Evolutionary conservation across 177 flowering plant species (phyloP), one percentile per base, ranked within the genome.

Genomic region (Vitis hybrid): DNA sequence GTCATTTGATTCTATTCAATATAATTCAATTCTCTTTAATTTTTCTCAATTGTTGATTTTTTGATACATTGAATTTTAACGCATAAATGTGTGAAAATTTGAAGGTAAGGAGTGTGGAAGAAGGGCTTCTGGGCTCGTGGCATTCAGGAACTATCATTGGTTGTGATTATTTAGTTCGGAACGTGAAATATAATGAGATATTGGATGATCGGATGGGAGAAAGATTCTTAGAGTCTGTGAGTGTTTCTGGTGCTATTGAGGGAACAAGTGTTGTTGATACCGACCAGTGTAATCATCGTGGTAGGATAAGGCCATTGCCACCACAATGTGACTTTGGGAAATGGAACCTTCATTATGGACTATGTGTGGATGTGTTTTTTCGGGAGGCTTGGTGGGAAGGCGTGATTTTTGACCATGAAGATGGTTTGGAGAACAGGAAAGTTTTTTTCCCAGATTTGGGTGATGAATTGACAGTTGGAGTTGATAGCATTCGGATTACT

Each of bases 341-440:
- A 46, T 67, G 71, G 70, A 13, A 20, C 14, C 78, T 94, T 3
- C 61, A 56, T 51, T 94, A 85, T 82, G 97, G 93, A 18, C 73
- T 83, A 8, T 92, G 94, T 76, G 97, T 94, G 17, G 97, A 91
- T 81, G 81, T 83, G 2, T 74, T 68, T 46, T 35, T 75, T 60
- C 15, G 76, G 3, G 94, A 86, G 2, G 93, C 86, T 12, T 94
- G 97, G 98, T 94, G 97, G 98, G 97, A 92, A 80, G 97, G 96
- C 21, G 97, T 90, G 18, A 73, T 89, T 48, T 88, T 89, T 68
- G 97, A 91, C 67, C 80, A 73, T 13, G 78, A 83, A 27, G 88
- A 81, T 70, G 89, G 90, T 49, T 65, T 73, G 0, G 67, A 74
- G 24, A 53, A 79, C 32, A 74, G 91, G 74, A 80, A 50, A 24